A percentile compares a stretch with the other conserved stretches of the same genome.
phyloP scores from a whole-genome alignment of 768 basidiomycete species.

The Psilocybe sp. region DNA sequence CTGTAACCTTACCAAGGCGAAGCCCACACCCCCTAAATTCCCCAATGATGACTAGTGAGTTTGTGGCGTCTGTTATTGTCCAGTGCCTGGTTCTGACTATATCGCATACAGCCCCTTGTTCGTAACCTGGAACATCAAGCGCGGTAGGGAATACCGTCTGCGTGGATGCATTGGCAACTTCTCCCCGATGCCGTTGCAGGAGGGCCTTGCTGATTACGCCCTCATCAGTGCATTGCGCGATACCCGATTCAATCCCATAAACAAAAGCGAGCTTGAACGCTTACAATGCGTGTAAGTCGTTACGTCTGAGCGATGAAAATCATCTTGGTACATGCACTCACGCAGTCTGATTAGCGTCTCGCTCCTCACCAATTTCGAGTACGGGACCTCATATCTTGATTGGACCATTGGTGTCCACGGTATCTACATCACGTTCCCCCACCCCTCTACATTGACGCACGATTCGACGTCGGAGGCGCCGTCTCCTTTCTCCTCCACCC shows the following conservation, averaged over 20 bases:
- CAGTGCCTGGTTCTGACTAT: slow-evolving; percentile 6
- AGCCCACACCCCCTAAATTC: slow-evolving; percentile 61
- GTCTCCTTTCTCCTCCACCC: slow-evolving; percentile 68
- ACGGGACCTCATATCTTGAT: slow-evolving; percentile 80
- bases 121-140: slow-evolving; percentile 90
- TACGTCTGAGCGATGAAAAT: too few species aligned
- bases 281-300: slow-evolving; percentile 82
- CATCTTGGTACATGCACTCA: too few species aligned
- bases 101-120: slow-evolving; percentile 72
- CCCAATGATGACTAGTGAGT: slow-evolving; percentile 77
- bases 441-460: slow-evolving; percentile 58
- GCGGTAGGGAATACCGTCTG: slow-evolving; percentile 60
- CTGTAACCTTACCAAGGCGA: slow-evolving; percentile 62
- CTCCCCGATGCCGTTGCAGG: slow-evolving; percentile 64
- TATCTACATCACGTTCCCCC: slow-evolving; percentile 84
- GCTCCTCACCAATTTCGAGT: slow-evolving; percentile 90
- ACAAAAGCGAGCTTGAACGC: slow-evolving; percentile 67
- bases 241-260: slow-evolving; percentile 79
- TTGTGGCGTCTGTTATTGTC: not conserved
- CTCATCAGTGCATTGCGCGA: slow-evolving; percentile 90
- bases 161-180: slow-evolving; percentile 97
- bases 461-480: slow-evolving; percentile 59
- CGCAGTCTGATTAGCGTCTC: slow-evolving; percentile 61
- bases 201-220: slow-evolving; percentile 88
- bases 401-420: slow-evolving; percentile 94